phyloP scores from a whole-genome alignment of 2,329 filamentous ascomycete genomes.

The Colletotrichum orbiculare region DNA sequence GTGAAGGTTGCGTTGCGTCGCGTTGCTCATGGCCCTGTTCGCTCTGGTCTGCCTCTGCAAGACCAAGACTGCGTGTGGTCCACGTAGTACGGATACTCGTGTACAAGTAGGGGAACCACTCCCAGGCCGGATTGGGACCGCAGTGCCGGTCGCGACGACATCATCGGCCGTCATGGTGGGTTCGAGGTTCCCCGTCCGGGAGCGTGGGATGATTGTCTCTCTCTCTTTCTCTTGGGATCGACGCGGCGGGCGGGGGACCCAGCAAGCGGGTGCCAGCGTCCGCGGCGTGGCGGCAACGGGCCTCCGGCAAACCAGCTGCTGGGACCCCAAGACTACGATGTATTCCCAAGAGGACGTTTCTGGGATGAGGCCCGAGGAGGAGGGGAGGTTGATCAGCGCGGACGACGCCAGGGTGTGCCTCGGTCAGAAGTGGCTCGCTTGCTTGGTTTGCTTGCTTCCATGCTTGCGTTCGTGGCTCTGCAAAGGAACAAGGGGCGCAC shows the following conservation, averaged over 20 bases:
- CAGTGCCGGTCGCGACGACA: conserved; percentile 33
- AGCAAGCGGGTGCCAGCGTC: conserved; percentile 4
- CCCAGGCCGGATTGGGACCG: background rate
- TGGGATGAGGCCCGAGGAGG: conserved; percentile 28
- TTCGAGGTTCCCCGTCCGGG: conserved; percentile 27
- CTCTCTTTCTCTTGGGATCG: conserved; percentile 23
- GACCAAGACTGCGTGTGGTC: too few species aligned
- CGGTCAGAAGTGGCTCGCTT: conserved; percentile 5
- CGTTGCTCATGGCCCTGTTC: too few species aligned
- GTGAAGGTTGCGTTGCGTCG: too few species aligned
- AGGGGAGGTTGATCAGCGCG: conserved; percentile 25
- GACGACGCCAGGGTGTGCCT: conserved; percentile 26
- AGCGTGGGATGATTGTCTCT: conserved; percentile 26
- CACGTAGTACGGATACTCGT: too few species aligned
- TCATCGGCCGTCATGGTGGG: conserved; percentile 34
- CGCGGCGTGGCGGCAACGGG: conserved; percentile 24
- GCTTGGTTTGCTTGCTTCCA: too few species aligned
- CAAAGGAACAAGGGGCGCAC: conserved; percentile 5
- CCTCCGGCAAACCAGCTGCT: background rate
- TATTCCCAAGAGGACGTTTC: conserved; percentile 24
- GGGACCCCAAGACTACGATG: conserved; percentile 19
- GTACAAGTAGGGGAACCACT: background rate
- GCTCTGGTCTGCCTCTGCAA: too few species aligned
- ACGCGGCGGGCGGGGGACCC: conserved; percentile 3
- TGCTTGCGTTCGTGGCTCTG: too few species aligned